Conservation (phyloP, 805 yeast species). For the Wickerhamiella alocasiicola region DNA sequence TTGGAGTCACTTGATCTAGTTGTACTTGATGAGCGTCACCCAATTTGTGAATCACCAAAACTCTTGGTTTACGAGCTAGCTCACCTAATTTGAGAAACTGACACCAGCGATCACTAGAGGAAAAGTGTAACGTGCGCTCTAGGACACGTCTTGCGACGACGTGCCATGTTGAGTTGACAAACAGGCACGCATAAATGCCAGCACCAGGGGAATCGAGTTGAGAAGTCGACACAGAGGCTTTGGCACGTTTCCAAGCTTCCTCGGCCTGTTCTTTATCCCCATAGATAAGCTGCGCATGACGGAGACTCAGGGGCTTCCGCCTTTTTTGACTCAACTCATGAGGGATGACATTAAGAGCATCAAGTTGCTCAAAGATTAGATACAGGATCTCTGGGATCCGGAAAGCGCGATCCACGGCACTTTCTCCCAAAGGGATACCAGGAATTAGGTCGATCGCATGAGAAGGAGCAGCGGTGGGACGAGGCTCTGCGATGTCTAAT, state of each 20-base stretch:
- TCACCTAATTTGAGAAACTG: slow-evolving; percentile 27
- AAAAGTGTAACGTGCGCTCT: slow-evolving; percentile 43
- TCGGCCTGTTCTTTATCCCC: slow-evolving; percentile 36
- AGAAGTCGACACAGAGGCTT: slow-evolving; percentile 12
- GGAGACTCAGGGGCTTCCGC: slow-evolving; percentile 54
- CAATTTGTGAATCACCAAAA: slow-evolving; percentile 57
- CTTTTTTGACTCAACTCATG: slow-evolving; percentile 47
- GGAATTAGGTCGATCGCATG: neutral
- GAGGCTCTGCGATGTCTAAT: slow-evolving; percentile 9
- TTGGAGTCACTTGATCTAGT: slow-evolving; percentile 35
- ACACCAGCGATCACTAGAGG: slow-evolving; percentile 35
- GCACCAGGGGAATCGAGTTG: slow-evolving; percentile 13
- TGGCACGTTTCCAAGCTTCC: slow-evolving; percentile 32
- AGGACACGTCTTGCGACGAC: slow-evolving; percentile 42
- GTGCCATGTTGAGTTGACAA: slow-evolving; percentile 60
- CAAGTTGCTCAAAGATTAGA: slow-evolving; percentile 50
- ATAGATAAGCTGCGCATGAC: slow-evolving; percentile 58
- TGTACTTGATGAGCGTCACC: slow-evolving; percentile 41
- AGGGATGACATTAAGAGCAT: slow-evolving; percentile 43
- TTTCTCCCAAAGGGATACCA: neutral
- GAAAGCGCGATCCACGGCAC: slow-evolving; percentile 37
- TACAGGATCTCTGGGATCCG: slow-evolving; percentile 64
- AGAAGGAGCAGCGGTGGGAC: neutral
- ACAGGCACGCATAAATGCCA: slow-evolving; percentile 46
- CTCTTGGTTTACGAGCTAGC: slow-evolving; percentile 22